Evolutionary conservation across 2,329 filamentous ascomycete genomes (phyloP).

Genomic region (Alternaria solani): DNA sequence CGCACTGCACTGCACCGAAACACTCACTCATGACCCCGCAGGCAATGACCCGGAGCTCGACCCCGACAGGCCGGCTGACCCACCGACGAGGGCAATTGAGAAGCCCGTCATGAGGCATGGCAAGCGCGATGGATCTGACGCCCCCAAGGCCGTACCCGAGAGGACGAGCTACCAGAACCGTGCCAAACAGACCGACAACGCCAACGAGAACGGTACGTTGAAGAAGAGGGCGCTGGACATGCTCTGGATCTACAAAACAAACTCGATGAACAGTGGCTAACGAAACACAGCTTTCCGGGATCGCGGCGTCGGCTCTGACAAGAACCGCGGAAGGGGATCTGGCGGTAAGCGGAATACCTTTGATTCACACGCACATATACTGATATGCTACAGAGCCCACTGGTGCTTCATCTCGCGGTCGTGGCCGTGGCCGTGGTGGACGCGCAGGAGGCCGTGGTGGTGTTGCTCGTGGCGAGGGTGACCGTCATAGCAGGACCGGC

Average conservation of each 20-base stretch:
- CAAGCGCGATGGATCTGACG: conserved; percentile 87
- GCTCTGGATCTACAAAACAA: not conserved
- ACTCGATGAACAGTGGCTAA: conserved; percentile 28
- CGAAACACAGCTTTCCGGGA: conserved; percentile 79
- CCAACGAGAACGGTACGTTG: conserved; percentile 86
- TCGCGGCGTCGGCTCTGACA: conserved; percentile 78
- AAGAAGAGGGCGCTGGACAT: not conserved
- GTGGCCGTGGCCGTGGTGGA: conserved; percentile 59
- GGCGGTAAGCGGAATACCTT: conserved; percentile 39
- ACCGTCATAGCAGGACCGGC: conserved; percentile 69
- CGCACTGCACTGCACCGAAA: conserved; percentile 16
- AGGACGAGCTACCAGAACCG: conserved; percentile 39
- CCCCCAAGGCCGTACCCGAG: conserved; percentile 60
- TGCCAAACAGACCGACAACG: conserved; percentile 63
- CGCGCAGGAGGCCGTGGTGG: conserved; percentile 59
- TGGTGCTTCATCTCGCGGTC: conserved; percentile 34
- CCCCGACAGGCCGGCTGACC: conserved; percentile 76
- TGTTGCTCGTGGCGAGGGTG: conserved; percentile 58
- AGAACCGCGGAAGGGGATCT: conserved; percentile 76
- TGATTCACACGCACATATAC: conserved; percentile 6
- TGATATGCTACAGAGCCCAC: conserved; percentile 29
- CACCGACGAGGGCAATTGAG: conserved; percentile 88
- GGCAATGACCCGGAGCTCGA: conserved; percentile 75
- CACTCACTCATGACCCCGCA: conserved; percentile 49
- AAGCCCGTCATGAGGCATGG: conserved; percentile 78